Percentiles rank a stretch among this genome's conserved stretches.
phyloP scores from a whole-genome alignment of 2,329 filamentous ascomycete genomes.

The Pyrenophora graminea region DNA sequence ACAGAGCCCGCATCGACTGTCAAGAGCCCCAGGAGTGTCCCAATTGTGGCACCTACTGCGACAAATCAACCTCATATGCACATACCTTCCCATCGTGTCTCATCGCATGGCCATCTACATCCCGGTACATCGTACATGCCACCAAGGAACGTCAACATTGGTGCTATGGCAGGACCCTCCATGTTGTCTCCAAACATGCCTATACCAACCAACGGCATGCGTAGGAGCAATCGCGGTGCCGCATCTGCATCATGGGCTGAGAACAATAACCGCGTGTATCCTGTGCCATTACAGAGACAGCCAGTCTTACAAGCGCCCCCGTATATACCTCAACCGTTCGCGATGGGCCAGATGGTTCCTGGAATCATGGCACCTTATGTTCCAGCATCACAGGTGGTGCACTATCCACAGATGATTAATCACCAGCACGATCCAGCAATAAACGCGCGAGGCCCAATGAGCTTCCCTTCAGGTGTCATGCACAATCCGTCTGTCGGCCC shows the following conservation, averaged over 20 bases:
- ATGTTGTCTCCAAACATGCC: slow-evolving; percentile 11
- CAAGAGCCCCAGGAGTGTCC: not conserved
- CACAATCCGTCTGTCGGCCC: slow-evolving; percentile 18
- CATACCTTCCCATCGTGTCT: not conserved
- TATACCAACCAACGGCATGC: slow-evolving; percentile 10
- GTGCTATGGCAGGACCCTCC: not conserved
- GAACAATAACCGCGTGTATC: slow-evolving; percentile 22
- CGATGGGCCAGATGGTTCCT: slow-evolving; percentile 15
- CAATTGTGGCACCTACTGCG: not conserved
- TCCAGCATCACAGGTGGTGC: slow-evolving; percentile 13
- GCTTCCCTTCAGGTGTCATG: slow-evolving; percentile 10
- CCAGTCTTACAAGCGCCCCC: slow-evolving; percentile 23
- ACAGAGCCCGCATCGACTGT: slow-evolving; percentile 10
- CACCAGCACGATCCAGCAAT: slow-evolving; percentile 18
- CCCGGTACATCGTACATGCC: slow-evolving; percentile 3
- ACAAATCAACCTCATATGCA: not conserved
- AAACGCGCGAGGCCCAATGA: slow-evolving; percentile 17
- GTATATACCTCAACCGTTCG: slow-evolving; percentile 14
- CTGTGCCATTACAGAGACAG: slow-evolving; percentile 20
- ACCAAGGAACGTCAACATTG: slow-evolving; percentile 1
- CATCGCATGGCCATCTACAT: slow-evolving; percentile 2
- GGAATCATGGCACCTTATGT: slow-evolving; percentile 16
- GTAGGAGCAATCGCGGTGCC: slow-evolving; percentile 16
- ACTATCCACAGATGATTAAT: slow-evolving; percentile 13
- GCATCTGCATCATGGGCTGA: slow-evolving; percentile 24